Conservation (phyloP, 2,329 filamentous ascomycete genomes). For the Diaporthe citriasiana region DNA sequence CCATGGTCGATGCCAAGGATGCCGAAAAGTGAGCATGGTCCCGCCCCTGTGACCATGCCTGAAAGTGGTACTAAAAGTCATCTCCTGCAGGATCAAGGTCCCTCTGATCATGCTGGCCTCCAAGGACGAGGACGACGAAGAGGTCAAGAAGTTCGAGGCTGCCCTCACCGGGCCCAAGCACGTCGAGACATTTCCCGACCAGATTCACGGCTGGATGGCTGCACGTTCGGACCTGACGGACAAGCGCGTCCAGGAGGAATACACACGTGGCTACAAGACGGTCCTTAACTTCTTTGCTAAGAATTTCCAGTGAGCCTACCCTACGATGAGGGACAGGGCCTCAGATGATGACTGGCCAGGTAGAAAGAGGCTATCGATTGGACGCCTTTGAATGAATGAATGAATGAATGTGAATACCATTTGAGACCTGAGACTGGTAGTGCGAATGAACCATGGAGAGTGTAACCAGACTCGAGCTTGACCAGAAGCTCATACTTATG, state of each 20-base stretch:
- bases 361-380: background rate
- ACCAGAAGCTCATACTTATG: too few species aligned
- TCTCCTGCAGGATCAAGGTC: constrained; percentile 62
- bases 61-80: background rate
- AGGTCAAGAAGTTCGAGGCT: constrained; percentile 69
- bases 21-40: constrained; percentile 55
- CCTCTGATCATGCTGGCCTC: constrained; percentile 76
- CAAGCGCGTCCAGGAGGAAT: constrained; percentile 71
- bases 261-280: constrained; percentile 72
- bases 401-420: constrained; percentile 7
- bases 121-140: constrained; percentile 71
- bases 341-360: constrained; percentile 10
- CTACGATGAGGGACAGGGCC: background rate
- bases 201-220: constrained; percentile 83
- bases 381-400: background rate
- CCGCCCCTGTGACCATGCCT: background rate
- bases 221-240: constrained; percentile 73
- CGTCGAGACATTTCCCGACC: constrained; percentile 75
- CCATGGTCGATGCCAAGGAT: constrained; percentile 75
- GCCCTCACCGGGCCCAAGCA: constrained; percentile 68
- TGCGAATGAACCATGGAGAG: background rate
- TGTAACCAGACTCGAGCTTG: background rate
- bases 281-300: constrained; percentile 71
- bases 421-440: background rate
- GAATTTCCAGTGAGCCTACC: constrained; percentile 53